These are phyloP conservation scores for Pythium insidiosum DNA, from an alignment of 352 stramenopile genomes.

Conservation along the genomic window DNA sequence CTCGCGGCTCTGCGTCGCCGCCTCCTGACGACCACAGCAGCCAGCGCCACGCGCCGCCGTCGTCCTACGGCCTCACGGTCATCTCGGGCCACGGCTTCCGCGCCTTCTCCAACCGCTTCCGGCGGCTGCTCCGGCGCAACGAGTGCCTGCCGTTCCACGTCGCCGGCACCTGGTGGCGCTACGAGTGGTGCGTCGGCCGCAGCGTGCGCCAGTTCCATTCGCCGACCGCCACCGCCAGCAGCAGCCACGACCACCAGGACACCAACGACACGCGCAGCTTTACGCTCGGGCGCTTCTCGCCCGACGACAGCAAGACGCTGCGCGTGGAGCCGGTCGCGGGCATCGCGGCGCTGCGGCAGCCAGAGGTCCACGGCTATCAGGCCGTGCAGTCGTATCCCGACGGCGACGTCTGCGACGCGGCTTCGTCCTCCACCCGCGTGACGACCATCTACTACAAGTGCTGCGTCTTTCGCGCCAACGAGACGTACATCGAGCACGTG, in stretches of 20 bases:
- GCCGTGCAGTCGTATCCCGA: slow-evolving; percentile 38
- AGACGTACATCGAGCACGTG: slow-evolving; percentile 73
- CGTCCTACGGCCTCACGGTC: slow-evolving; percentile 43
- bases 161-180: slow-evolving; percentile 66
- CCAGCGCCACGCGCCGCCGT: background rate
- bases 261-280: background rate
- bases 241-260: slow-evolving; percentile 8
- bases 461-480: slow-evolving; percentile 68
- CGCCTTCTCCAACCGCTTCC: slow-evolving; percentile 64
- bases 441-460: slow-evolving; percentile 60
- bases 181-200: slow-evolving; percentile 77
- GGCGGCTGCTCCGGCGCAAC: slow-evolving; percentile 34
- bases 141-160: slow-evolving; percentile 58
- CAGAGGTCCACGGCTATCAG: slow-evolving; percentile 48
- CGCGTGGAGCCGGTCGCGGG: slow-evolving; percentile 31
- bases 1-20: background rate
- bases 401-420: slow-evolving; percentile 29
- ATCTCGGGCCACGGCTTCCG: slow-evolving; percentile 53
- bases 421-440: background rate
- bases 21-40: background rate
- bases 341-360: slow-evolving; percentile 25
- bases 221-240: background rate
- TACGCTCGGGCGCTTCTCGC: slow-evolving; percentile 26
- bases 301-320: slow-evolving; percentile 23
- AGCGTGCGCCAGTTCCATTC: slow-evolving; percentile 66